Evolutionary conservation across 129 eudicot genomes (phyloP).

Genomic region (Centella asiatica): DNA sequence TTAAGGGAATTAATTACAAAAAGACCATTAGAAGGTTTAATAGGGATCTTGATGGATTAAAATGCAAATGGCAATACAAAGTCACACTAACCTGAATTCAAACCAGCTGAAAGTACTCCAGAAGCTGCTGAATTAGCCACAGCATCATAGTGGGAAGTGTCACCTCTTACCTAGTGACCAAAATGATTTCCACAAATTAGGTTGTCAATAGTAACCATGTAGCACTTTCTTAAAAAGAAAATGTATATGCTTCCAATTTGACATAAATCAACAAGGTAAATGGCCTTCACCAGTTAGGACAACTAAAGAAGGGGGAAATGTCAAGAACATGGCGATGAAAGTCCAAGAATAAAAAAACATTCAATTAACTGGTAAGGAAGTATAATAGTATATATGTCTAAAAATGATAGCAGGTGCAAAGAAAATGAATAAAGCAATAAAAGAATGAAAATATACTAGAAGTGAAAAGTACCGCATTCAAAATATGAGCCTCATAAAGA

Average conservation of each 20-base stretch:
- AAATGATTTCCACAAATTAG: background rate
- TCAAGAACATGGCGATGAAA: too few species aligned
- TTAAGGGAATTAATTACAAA: too few species aligned
- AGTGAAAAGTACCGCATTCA: too few species aligned
- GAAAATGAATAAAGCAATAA: too few species aligned
- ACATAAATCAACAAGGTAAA: background rate
- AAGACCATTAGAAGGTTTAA: background rate
- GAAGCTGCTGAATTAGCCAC: conserved; percentile 89
- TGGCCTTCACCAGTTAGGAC: background rate
- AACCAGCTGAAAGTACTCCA: conserved; percentile 81
- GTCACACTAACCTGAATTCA: conserved; percentile 57
- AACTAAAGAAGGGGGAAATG: background rate
- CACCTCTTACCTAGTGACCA: conserved; percentile 64
- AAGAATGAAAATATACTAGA: too few species aligned
- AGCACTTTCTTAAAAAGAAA: background rate
- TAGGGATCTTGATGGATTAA: background rate
- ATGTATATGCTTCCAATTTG: background rate
- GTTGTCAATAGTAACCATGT: background rate
- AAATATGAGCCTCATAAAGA: too few species aligned
- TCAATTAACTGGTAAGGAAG: too few species aligned
- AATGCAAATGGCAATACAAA: background rate
- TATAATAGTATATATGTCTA: too few species aligned
- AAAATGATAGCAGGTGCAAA: too few species aligned
- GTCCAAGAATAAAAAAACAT: too few species aligned
- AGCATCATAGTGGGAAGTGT: conserved; percentile 88